These are phyloP conservation scores for Neonectria faginata DNA, from an alignment of 2,329 filamentous ascomycete species.

Conservation along the genomic window DNA sequence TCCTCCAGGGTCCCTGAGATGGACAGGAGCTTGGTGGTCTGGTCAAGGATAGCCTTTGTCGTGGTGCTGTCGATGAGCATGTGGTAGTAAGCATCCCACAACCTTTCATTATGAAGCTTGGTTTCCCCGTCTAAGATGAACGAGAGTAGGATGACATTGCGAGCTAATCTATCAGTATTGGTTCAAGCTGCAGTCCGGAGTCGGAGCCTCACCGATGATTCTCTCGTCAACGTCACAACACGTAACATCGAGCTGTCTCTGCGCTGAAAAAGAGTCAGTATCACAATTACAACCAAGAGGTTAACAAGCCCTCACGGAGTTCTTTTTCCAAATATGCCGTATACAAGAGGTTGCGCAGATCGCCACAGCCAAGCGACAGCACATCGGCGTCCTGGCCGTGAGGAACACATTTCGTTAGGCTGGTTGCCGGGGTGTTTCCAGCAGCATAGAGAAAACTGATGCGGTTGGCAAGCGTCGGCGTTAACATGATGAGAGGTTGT, in stretches of 20 bases:
- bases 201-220: slow-evolving; percentile 58
- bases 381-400: slow-evolving; percentile 62
- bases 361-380: slow-evolving; percentile 67
- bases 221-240: slow-evolving; percentile 65
- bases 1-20: slow-evolving; percentile 52
- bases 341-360: slow-evolving; percentile 67
- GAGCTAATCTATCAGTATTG: slow-evolving; percentile 52
- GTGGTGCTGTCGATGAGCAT: slow-evolving; percentile 57
- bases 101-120: slow-evolving; percentile 39
- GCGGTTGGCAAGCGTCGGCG: slow-evolving; percentile 50
- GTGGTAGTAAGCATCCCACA: slow-evolving; percentile 70
- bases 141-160: slow-evolving; percentile 66
- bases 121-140: slow-evolving; percentile 59
- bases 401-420: slow-evolving; percentile 60
- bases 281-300: neutral
- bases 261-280: slow-evolving; percentile 47
- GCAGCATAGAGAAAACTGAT: slow-evolving; percentile 57
- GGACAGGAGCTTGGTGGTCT: slow-evolving; percentile 57
- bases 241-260: slow-evolving; percentile 64
- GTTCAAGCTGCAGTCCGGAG: neutral
- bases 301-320: slow-evolving; percentile 47
- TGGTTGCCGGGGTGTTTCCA: slow-evolving; percentile 67
- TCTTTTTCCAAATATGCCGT: slow-evolving; percentile 59
- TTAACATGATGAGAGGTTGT: slow-evolving; percentile 50
- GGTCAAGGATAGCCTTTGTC: slow-evolving; percentile 52